These are phyloP conservation scores for Colletotrichum sidae DNA, from an alignment of 2,329 filamentous ascomycete genomes.

Conservation along the genomic window DNA sequence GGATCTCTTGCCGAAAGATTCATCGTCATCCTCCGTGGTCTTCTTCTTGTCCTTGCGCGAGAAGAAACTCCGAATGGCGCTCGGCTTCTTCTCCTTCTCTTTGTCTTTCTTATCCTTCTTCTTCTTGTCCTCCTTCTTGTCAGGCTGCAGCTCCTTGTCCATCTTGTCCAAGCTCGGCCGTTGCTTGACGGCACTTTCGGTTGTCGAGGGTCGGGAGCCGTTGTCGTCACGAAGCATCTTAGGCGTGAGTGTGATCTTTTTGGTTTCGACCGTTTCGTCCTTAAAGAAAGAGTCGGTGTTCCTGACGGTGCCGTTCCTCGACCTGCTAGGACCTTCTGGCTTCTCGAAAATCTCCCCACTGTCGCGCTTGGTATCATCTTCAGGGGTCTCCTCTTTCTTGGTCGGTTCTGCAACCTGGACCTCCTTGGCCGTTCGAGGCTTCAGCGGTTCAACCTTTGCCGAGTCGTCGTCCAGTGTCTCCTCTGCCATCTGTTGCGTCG, in stretches of 20 bases:
- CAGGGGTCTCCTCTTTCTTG: constrained; percentile 46
- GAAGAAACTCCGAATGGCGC: constrained; percentile 70
- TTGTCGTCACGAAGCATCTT: constrained; percentile 89
- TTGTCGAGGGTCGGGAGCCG: constrained; percentile 60
- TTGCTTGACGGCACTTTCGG: constrained; percentile 66
- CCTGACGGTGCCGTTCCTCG: constrained; percentile 86
- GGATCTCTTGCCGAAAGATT: constrained; percentile 71
- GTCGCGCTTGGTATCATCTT: constrained; percentile 55
- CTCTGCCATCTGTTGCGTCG: constrained; percentile 44
- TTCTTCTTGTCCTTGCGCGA: constrained; percentile 72
- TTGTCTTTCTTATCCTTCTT: constrained; percentile 79
- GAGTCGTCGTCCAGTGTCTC: constrained; percentile 59
- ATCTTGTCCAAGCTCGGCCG: constrained; percentile 79
- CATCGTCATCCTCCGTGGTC: constrained; percentile 67
- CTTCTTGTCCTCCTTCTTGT: constrained; percentile 80
- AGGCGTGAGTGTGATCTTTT: constrained; percentile 96
- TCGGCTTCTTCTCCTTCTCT: constrained; percentile 75
- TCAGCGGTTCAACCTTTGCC: constrained; percentile 67
- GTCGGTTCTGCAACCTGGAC: constrained; percentile 47
- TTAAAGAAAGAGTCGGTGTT: constrained; percentile 98
- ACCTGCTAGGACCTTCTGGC: constrained; percentile 67
- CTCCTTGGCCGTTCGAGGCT: constrained; percentile 58
- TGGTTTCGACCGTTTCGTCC: constrained; percentile 93
- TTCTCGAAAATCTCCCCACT: constrained; percentile 78
- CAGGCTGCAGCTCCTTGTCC: constrained; percentile 67